A percentile compares a stretch with the other conserved stretches of the same genome.
Conservation (phyloP, 805 yeast species). For the Wickerhamomyces strasburgensis region DNA sequence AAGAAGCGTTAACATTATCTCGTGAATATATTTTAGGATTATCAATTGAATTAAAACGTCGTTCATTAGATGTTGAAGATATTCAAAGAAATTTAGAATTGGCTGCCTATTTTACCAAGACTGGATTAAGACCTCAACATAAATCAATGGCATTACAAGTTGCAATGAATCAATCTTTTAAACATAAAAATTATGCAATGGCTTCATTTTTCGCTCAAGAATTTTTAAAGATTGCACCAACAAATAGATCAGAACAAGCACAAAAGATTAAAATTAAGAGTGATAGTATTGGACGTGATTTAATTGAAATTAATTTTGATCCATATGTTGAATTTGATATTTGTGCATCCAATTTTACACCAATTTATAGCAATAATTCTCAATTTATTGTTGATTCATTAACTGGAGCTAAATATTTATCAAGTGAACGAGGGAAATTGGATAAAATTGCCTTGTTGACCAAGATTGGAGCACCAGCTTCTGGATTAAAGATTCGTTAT, state of each 20-base stretch:
- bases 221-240: conserved; percentile 66
- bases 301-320: conserved; percentile 86
- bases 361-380: conserved; percentile 75
- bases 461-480: conserved; percentile 83
- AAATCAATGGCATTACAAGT: conserved; percentile 85
- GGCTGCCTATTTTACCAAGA: conserved; percentile 92
- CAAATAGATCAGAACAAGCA: conserved; percentile 87
- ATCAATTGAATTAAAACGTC: conserved; percentile 85
- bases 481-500: conserved; percentile 64
- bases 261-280: conserved; percentile 74
- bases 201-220: conserved; percentile 89
- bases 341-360: conserved; percentile 83
- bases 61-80: conserved; percentile 65
- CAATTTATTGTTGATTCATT: conserved; percentile 70
- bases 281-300: conserved; percentile 78
- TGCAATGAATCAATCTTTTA: conserved; percentile 91
- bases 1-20: conserved; percentile 65
- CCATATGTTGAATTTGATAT: conserved; percentile 87
- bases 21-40: conserved; percentile 90
- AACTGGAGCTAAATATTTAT: conserved; percentile 84
- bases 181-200: conserved; percentile 78
- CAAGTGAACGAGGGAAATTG: conserved; percentile 69
- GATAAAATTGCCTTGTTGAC: conserved; percentile 76
- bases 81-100: conserved; percentile 85
- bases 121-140: conserved; percentile 78